Conservation (phyloP, 202 grass and related monocot genomes). For the Brachypodium distachyon region DNA sequence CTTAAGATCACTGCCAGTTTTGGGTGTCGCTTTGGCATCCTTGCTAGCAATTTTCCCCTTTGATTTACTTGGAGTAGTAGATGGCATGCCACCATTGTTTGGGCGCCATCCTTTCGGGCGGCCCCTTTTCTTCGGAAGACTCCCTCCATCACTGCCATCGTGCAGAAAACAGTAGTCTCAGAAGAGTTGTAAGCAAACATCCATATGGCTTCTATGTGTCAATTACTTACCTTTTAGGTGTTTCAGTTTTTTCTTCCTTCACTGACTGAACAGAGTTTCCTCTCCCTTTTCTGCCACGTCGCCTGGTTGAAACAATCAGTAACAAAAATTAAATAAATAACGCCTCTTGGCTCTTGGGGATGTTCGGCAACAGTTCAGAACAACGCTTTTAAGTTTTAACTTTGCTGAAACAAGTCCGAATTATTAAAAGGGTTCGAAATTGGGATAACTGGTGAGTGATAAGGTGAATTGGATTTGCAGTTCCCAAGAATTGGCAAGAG, state of each 20-base stretch:
- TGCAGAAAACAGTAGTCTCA: slow-evolving; percentile 12
- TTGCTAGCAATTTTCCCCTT: slow-evolving; percentile 34
- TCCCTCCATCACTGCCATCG: slow-evolving; percentile 24
- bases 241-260: slow-evolving; percentile 31
- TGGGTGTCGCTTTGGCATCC: slow-evolving; percentile 23
- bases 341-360: not conserved
- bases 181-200: not conserved
- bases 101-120: slow-evolving; percentile 39
- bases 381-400: not conserved
- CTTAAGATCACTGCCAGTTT: slow-evolving; percentile 18
- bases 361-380: not conserved
- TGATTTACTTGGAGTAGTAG: slow-evolving; percentile 28
- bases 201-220: not conserved
- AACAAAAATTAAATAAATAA: slow-evolving; percentile 11
- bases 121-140: slow-evolving; percentile 39
- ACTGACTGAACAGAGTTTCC: not conserved
- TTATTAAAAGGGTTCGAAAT: not conserved
- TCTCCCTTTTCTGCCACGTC: slow-evolving; percentile 41
- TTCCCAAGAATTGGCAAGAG: not conserved
- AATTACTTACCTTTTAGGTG: slow-evolving; percentile 43
- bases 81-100: slow-evolving; percentile 6
- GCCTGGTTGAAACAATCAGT: slow-evolving; percentile 33
- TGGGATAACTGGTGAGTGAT: not conserved
- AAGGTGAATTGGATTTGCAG: not conserved
- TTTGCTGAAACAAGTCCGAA: not conserved